Evolutionary conservation across 2,329 filamentous ascomycete genomes (phyloP), one percentile per base, ranked within the genome.

Genomic region (Stagonosporopsis cucurbitacearum): DNA sequence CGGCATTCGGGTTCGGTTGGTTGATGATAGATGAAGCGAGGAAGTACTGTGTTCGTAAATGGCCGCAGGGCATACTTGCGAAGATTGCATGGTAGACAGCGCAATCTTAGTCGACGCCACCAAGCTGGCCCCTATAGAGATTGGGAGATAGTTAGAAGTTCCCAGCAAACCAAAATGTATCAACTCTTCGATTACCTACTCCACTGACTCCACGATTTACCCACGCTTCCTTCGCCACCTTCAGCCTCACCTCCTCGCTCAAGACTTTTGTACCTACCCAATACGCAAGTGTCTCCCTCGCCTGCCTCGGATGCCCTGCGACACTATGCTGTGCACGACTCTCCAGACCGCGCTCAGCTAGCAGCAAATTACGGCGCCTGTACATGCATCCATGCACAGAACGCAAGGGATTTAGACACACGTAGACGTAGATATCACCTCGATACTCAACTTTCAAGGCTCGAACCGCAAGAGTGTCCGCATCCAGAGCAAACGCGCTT

Each of bases 1-100:
- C 89, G 70, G 82, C 86, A 0, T 92, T 92, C 72, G 90, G 90
- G 0, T 58, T 88, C 22, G 85, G 78, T 0, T 79, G 90, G 33
- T 69, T 92, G 46, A 65, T 86, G 9, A 69, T 90, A 17, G 89
- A 92, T 68, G 89, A 92, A 75, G 77, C 65, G 11, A 81, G 89
- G 57, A 91, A 91, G 72, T 87, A 78, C 49, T 75, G 75, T 20
- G 83, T 90, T 2, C 80, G 88, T 53, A 84, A 71, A 50, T 87
- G 81, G 76, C 87, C 88, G 0, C 68, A 77, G 1, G 82, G 87
- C 0, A 56, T 84, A 2, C 50, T 88, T 46, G 87, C 83, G 1
- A 85, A 75, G 71, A 77, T 85, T 56, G 87, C 88, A 43, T 91
- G 88, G 87, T 90, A 79, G 61, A 50, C 6, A 6, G 8, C 17